Evolutionary conservation across 2,329 filamentous ascomycete species (phyloP), one percentile per base, ranked within the genome.

Genomic region (Cucurbitaria berberidis): DNA sequence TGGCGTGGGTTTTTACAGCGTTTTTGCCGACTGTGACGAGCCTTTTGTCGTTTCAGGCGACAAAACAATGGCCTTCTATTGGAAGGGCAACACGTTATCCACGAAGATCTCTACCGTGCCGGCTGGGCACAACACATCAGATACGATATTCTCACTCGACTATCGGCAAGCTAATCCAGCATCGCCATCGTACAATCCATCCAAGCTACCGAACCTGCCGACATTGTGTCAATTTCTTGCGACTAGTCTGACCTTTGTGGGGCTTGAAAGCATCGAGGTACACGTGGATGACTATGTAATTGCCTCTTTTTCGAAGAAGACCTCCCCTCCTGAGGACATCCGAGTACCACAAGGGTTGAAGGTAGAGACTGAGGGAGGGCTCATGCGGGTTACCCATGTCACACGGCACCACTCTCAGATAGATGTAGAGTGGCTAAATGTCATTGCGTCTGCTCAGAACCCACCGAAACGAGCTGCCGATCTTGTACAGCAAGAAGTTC

Each of bases 1-100:
- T 73, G 95, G 95, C 62, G 95, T 99, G 27, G 95, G 95, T 2
- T 99, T 99, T 78, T 99, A 99, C 81, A 96, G 91, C 73, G 93
- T 98, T 34, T 99, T 99, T 74, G 91, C 95, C 57, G 95, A 99
- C 73, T 99, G 93, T 73, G 96, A 99, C 76, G 92, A 97, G 65
- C 95, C 95, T 0, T 98, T 99, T 70, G 90, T 99, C 60, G 95
- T 91, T 62, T 98, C 93, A 0, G 95, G 95, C 0, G 85, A 84
- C 57, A 88, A 96, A 76, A 93, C 92, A 32, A 97, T 99, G 91
- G 93, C 93, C 0, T 99, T 99, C 71, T 99, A 97, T 79, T 99
- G 95, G 96, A 98, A 97, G 75, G 93, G 90, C n/a, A 98, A 98
- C 74, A 91, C 91, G 5, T 83, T 99, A 1, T 98, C 96, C 73